phyloP scores from a whole-genome alignment of 169 alveolate species.

The Amoebophrya sp. region DNA sequence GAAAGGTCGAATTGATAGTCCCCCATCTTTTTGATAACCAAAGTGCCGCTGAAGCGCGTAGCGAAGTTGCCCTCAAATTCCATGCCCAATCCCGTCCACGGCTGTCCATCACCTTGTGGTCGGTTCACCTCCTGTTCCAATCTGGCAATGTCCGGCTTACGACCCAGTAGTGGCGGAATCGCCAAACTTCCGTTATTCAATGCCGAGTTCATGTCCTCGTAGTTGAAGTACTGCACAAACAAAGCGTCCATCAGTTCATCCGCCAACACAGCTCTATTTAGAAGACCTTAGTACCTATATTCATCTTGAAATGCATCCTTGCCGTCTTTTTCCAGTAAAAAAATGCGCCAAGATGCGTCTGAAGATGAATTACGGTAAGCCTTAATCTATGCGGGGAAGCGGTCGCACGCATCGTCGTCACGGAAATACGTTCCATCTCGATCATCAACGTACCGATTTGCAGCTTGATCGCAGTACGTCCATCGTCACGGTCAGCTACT shows the following conservation, averaged over 20 bases:
- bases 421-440: slow-evolving; percentile 51
- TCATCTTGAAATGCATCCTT: neutral
- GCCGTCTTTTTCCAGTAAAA: neutral
- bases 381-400: slow-evolving; percentile 41
- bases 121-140: slow-evolving; percentile 46
- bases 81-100: slow-evolving; percentile 47
- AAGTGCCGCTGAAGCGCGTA: slow-evolving; percentile 39
- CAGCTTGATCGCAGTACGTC: slow-evolving; percentile 29
- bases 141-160: slow-evolving; percentile 42
- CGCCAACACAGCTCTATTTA: neutral
- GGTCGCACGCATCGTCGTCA: slow-evolving; percentile 48
- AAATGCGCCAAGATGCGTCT: no score
- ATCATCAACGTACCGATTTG: slow-evolving; percentile 31
- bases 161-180: slow-evolving; percentile 45
- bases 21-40: slow-evolving; percentile 49
- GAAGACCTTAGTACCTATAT: neutral
- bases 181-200: neutral
- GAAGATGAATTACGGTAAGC: no score
- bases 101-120: neutral
- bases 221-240: slow-evolving; percentile 44
- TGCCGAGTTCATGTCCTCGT: slow-evolving; percentile 36
- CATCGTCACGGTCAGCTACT: slow-evolving; percentile 46
- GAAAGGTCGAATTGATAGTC: slow-evolving; percentile 43
- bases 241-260: neutral
- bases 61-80: slow-evolving; percentile 28